Conservation (phyloP, 164 flowering plant genomes). For the Tinospora cordifolia region DNA sequence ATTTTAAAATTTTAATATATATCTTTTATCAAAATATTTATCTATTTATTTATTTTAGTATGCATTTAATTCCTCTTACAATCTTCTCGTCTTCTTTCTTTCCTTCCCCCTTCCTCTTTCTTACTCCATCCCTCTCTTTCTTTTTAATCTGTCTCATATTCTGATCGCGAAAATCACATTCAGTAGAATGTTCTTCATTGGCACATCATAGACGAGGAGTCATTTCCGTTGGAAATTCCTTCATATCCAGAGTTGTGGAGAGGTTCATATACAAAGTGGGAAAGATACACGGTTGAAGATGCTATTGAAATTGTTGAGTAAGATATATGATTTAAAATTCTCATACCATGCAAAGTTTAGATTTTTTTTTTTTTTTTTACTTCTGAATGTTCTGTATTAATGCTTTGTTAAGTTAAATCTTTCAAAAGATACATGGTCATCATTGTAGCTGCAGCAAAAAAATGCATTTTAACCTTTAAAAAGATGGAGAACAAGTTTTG, state of each 20-base stretch:
- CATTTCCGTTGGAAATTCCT: conserved; percentile 89
- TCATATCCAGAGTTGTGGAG: conserved; percentile 85
- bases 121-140: not conserved
- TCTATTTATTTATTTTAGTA: conserved; percentile 1
- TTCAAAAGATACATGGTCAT: too few relatives aligned
- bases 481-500: not conserved
- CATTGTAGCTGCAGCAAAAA: too few relatives aligned
- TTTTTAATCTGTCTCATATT: conserved; percentile 17
- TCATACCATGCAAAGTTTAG: not conserved
- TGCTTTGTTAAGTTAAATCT: not conserved
- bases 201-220: conserved; percentile 92
- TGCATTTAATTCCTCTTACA: not conserved
- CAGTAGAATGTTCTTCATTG: conserved; percentile 98
- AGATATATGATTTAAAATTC: conserved; percentile 15
- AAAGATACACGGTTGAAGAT: conserved; percentile 87
- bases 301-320: conserved; percentile 85
- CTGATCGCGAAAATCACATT: conserved; percentile 38
- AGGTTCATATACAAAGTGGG: conserved; percentile 91
- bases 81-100: not conserved
- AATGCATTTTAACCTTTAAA: too few relatives aligned
- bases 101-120: too few relatives aligned
- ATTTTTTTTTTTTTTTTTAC: not conserved
- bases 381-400: not conserved
- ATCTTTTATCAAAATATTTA: not conserved
- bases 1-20: not conserved